These are phyloP conservation scores for Suillus clintonianus DNA, from an alignment of 768 basidiomycete species.

Conservation along the genomic window DNA sequence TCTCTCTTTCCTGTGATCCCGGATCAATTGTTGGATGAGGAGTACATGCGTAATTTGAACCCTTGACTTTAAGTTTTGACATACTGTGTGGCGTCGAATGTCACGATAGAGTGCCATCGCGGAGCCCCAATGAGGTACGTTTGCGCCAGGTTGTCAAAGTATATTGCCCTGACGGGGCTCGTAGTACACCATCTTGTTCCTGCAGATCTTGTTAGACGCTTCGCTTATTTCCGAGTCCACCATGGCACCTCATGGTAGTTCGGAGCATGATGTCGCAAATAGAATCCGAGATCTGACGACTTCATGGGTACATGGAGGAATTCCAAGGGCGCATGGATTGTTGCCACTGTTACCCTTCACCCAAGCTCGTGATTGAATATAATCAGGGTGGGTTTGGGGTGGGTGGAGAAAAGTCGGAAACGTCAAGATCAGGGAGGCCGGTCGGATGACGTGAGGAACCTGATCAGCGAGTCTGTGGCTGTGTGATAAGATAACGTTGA, in stretches of 20 bases:
- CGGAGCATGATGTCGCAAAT: slow-evolving; percentile 50
- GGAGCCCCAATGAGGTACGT: slow-evolving; percentile 1
- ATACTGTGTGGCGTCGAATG: background rate
- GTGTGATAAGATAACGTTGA: background rate
- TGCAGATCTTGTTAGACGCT: slow-evolving; percentile 69
- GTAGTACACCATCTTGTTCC: slow-evolving; percentile 43
- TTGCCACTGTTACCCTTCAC: slow-evolving; percentile 57
- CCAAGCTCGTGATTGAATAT: slow-evolving; percentile 50
- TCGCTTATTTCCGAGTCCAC: slow-evolving; percentile 60
- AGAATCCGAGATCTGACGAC: slow-evolving; percentile 50
- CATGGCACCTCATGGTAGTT: slow-evolving; percentile 37
- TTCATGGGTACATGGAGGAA: slow-evolving; percentile 50
- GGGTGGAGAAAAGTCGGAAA: slow-evolving; percentile 58
- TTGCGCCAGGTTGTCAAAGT: slow-evolving; percentile 55
- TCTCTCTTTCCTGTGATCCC: background rate
- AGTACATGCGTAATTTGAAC: background rate
- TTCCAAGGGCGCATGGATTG: slow-evolving; percentile 47
- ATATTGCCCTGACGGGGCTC: slow-evolving; percentile 15
- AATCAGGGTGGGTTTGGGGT: slow-evolving; percentile 39
- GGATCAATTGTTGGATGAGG: background rate
- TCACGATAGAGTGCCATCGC: background rate
- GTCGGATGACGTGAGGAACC: too few species aligned
- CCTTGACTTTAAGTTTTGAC: background rate
- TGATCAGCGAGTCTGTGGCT: background rate
- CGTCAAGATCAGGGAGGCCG: slow-evolving; percentile 43